Evolutionary conservation across 2,329 filamentous ascomycete species (phyloP).

Genomic region (Alternaria hordeiaustralica): DNA sequence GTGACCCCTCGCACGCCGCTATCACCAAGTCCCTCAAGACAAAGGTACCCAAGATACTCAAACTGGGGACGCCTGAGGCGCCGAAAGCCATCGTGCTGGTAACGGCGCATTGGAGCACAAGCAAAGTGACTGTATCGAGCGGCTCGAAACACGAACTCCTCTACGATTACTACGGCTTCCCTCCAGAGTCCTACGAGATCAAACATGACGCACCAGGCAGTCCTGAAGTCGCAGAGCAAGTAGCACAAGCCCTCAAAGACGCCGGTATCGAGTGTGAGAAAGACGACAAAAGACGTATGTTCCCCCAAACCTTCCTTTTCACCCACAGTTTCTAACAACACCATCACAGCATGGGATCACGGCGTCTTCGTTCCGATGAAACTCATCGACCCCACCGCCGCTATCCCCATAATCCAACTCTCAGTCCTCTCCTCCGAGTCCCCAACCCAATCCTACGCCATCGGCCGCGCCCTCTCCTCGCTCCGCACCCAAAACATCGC

Average conservation of each 20-base stretch:
- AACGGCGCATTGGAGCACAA: constrained; percentile 65
- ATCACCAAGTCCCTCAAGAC: constrained; percentile 61
- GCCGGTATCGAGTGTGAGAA: constrained; percentile 53
- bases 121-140: constrained; percentile 60
- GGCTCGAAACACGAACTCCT: constrained; percentile 56
- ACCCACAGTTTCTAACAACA: background rate
- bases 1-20: constrained; percentile 59
- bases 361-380: constrained; percentile 66
- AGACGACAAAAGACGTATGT: constrained; percentile 43
- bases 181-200: constrained; percentile 61
- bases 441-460: constrained; percentile 56
- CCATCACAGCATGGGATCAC: constrained; percentile 61
- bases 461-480: constrained; percentile 60
- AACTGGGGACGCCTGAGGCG: constrained; percentile 58
- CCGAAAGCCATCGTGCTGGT: constrained; percentile 63
- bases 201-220: constrained; percentile 64
- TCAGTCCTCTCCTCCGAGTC: constrained; percentile 62
- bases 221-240: constrained; percentile 59
- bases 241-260: constrained; percentile 55
- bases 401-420: constrained; percentile 64
- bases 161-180: constrained; percentile 68
- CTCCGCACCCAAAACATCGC: constrained; percentile 63
- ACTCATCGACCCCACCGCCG: constrained; percentile 60
- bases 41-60: constrained; percentile 62
- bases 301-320: background rate